A percentile compares a stretch with the other conserved stretches of the same genome.
Evolutionary conservation across 805 yeast genomes (phyloP).

Genomic region (Saturnispora ahearnii): DNA sequence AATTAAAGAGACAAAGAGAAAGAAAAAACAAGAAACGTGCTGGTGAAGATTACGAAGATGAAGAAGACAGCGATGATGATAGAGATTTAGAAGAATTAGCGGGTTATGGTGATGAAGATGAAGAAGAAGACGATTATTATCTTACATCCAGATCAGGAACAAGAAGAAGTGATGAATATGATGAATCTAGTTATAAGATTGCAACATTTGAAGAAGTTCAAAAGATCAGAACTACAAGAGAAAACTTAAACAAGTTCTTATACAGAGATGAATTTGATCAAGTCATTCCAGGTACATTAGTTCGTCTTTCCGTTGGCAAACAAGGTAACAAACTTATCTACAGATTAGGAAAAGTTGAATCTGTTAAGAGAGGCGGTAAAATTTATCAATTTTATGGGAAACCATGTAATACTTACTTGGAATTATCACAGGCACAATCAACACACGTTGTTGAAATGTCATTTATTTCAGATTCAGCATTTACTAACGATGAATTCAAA

Average conservation of each 20-base stretch:
- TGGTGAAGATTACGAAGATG: slow-evolving; percentile 30
- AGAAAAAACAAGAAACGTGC: slow-evolving; percentile 19
- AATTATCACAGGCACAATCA: slow-evolving; percentile 74
- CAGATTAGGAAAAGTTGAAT: slow-evolving; percentile 75
- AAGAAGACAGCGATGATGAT: slow-evolving; percentile 20
- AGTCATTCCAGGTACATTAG: slow-evolving; percentile 64
- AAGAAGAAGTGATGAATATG: slow-evolving; percentile 35
- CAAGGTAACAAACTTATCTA: slow-evolving; percentile 58
- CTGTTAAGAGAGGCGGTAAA: slow-evolving; percentile 34
- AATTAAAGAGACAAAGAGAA: slow-evolving; percentile 31
- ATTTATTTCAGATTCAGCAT: slow-evolving; percentile 68
- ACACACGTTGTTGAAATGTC: slow-evolving; percentile 70
- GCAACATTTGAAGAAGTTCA: slow-evolving; percentile 52
- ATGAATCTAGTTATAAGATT: slow-evolving; percentile 29
- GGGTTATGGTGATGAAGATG: slow-evolving; percentile 31
- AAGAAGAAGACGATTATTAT: slow-evolving; percentile 27
- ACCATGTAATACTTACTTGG: slow-evolving; percentile 45
- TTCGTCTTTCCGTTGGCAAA: slow-evolving; percentile 74
- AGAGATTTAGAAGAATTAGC: slow-evolving; percentile 26
- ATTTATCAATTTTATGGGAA: slow-evolving; percentile 35
- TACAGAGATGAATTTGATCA: slow-evolving; percentile 76
- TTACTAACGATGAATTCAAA: slow-evolving; percentile 63
- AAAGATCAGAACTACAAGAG: slow-evolving; percentile 65
- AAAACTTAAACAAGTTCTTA: slow-evolving; percentile 63
- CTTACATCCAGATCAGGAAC: slow-evolving; percentile 21